Evolutionary conservation across 257 asterid species (phyloP), one percentile per base, ranked within the genome.

Genomic region (Penstemon barbatus): DNA sequence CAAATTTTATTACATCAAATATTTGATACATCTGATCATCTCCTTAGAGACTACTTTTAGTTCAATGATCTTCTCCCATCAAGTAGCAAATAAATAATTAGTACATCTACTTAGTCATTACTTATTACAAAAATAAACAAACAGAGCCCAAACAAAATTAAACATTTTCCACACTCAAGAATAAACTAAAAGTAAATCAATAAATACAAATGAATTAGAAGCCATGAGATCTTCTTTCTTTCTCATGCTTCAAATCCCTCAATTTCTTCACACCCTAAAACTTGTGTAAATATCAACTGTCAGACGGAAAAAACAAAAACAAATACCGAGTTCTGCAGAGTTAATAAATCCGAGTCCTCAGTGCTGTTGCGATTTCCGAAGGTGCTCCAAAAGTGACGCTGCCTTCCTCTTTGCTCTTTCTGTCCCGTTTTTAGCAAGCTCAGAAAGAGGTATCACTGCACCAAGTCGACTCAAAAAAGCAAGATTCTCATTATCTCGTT

Each of bases 371-470:
- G 84, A 68, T 62, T 74, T 86, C 8, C 78, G 62, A 45, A 88
- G 83, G 51, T 82, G 84, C 78, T 87, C 98, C 93, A 92, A 51
- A 86, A 92, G 76, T 0, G 96, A 86, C 40, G 73, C 58, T 6
- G 97, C 97, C 80, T 92, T 92, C 77, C 97, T 75, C 81, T 85
- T 85, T 0, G 95, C 97, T 68, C 98, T 84, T 71, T 92, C 98
- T 0, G 98, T 82, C 59, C 98, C 98, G 18, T 64, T 86, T 70
- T 69, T 76, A n/a, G 90, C 74, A 36, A 92, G 78, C 75, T 92
- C 97, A 0, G 89, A 46, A 5, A 92, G 87, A 36, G 96, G 96
- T 37, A 83, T 68, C 10, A 77, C 75, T 0, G 93, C 98, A 0
- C 98, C 96, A 4, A 92, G 97, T 73, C 98, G 77, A 50, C 91